Percentiles rank a stretch among this genome's conserved stretches.
These are phyloP conservation scores for Leucosporidium yakuticum DNA, from an alignment of 768 basidiomycete genomes.

Conservation along the genomic window DNA sequence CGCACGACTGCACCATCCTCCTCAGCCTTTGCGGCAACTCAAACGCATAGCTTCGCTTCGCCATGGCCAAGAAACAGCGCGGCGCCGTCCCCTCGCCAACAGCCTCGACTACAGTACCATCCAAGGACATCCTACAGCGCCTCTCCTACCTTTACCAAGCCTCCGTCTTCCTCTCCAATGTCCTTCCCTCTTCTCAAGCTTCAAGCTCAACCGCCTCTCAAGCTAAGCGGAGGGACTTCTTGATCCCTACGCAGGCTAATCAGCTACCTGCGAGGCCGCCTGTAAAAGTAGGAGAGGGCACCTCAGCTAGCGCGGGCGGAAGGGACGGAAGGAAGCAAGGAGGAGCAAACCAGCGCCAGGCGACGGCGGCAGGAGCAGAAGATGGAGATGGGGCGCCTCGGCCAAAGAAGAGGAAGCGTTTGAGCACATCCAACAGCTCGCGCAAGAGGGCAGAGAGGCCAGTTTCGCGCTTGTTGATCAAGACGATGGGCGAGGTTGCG, in stretches of 20 bases:
- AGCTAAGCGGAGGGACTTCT: constrained; percentile 5
- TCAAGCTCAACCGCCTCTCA: constrained; percentile 33
- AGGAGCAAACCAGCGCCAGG: background rate
- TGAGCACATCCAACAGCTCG: constrained; percentile 40
- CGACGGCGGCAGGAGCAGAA: background rate
- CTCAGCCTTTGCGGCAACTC: no score
- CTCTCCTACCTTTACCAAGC: constrained; percentile 64
- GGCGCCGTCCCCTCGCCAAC: no score
- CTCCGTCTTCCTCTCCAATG: constrained; percentile 57
- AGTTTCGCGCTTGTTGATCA: constrained; percentile 56
- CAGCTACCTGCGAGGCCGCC: background rate
- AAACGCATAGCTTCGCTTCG: no score
- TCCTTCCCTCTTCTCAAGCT: constrained; percentile 53
- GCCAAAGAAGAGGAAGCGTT: constrained; percentile 26
- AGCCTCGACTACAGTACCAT: constrained; percentile 45
- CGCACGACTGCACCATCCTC: no score
- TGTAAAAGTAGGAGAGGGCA: background rate
- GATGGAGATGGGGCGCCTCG: background rate
- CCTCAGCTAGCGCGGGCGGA: background rate
- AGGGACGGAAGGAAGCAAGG: background rate
- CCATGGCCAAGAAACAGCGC: no score
- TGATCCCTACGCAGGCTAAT: constrained; percentile 1
- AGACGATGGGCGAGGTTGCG: constrained; percentile 63
- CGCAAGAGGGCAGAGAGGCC: background rate
- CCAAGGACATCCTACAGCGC: constrained; percentile 72